Evolutionary conservation across 2,329 filamentous ascomycete species (phyloP).

Genomic region (Alternaria brassicae): DNA sequence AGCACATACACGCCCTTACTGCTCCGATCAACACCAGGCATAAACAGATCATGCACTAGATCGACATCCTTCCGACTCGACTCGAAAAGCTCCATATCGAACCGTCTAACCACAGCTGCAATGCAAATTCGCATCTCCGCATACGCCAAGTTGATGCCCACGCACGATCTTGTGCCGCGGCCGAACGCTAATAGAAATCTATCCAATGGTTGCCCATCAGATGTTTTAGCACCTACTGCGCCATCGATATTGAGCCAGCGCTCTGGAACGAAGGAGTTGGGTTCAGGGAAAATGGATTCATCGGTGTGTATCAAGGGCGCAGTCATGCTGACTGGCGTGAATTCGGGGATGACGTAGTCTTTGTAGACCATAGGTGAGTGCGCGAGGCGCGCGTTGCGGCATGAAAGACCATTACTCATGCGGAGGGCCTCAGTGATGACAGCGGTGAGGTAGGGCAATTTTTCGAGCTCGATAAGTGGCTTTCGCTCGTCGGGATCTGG

Average conservation of each 20-base stretch:
- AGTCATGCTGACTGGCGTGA: not conserved
- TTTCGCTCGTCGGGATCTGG: not conserved
- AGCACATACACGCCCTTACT: not conserved
- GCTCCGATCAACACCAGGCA: not conserved
- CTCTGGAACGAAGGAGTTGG: not conserved
- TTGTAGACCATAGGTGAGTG: not conserved
- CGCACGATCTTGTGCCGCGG: not conserved
- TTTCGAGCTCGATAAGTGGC: not conserved
- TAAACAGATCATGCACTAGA: not conserved
- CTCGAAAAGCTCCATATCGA: conserved; percentile 31
- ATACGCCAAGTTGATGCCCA: not conserved
- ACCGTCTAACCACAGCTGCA: not conserved
- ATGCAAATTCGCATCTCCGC: not conserved
- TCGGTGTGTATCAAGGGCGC: not conserved
- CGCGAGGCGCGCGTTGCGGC: not conserved
- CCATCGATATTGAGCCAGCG: not conserved
- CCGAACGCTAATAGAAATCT: not conserved
- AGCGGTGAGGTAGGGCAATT: not conserved
- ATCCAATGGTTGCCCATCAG: not conserved
- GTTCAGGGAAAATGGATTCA: not conserved
- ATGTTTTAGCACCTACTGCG: not conserved
- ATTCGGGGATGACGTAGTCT: not conserved
- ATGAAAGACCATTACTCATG: not conserved
- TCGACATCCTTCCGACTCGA: not conserved
- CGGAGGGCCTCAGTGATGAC: not conserved